These are phyloP conservation scores for Ophiosphaerella herpotricha DNA, from an alignment of 2,329 filamentous ascomycete genomes.

Conservation along the genomic window DNA sequence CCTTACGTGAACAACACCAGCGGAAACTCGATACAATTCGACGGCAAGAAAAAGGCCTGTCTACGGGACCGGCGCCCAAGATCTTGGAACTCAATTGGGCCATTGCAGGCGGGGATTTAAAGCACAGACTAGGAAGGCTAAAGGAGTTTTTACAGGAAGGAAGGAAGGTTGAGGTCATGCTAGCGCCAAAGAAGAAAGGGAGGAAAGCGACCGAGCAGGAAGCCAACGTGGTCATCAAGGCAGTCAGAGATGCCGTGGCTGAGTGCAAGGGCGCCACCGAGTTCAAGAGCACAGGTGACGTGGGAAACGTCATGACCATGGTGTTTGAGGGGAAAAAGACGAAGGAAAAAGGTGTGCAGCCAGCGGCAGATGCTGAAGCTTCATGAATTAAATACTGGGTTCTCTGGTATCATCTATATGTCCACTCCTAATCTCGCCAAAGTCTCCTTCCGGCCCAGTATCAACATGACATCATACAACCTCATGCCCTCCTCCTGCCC, in stretches of 20 bases:
- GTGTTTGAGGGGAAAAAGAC: conserved; percentile 35
- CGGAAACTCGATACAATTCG: conserved; percentile 51
- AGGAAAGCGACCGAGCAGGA: conserved; percentile 65
- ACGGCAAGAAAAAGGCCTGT: conserved; percentile 42
- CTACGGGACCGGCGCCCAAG: conserved; percentile 57
- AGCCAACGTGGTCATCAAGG: conserved; percentile 58
- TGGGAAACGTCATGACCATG: conserved; percentile 40
- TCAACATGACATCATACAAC: conserved; percentile 42
- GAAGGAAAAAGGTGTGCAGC: conserved; percentile 10
- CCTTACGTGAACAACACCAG: conserved; percentile 53
- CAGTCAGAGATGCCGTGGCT: conserved; percentile 52
- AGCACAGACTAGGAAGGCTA: conserved; percentile 57
- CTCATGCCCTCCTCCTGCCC: conserved; percentile 39
- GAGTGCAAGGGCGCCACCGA: conserved; percentile 40
- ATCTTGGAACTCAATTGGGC: conserved; percentile 91
- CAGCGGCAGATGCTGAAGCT: neutral
- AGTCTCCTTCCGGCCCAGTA: conserved; percentile 39
- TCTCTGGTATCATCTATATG: neutral
- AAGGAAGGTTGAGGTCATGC: conserved; percentile 71
- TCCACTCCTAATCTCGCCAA: conserved; percentile 34
- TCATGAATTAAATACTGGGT: neutral
- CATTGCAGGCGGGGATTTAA: conserved; percentile 75
- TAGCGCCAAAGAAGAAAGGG: conserved; percentile 70
- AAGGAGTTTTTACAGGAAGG: conserved; percentile 75
- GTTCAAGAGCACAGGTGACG: conserved; percentile 30